phyloP scores from a whole-genome alignment of 805 yeast genomes.

The Sungouiozyma ichnusensis region DNA sequence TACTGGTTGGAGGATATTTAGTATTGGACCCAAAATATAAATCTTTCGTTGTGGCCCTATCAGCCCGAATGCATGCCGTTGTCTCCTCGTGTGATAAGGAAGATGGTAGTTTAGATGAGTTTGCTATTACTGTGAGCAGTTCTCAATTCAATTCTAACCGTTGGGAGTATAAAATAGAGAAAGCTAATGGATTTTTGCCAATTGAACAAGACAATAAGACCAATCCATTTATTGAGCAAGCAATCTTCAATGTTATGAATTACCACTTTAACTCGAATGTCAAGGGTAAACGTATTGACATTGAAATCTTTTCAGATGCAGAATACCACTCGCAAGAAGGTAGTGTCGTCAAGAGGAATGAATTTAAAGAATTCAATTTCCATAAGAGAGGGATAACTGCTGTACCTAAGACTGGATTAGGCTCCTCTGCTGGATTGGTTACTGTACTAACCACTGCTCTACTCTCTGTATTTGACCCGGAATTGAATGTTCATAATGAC shows the following conservation, averaged over 20 bases:
- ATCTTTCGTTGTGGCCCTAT: conserved; percentile 77
- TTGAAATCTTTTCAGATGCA: conserved; percentile 72
- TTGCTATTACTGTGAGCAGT: conserved; percentile 42
- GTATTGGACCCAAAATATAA: conserved; percentile 70
- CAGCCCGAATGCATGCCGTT: conserved; percentile 81
- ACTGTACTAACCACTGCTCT: conserved; percentile 69
- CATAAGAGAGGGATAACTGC: conserved; percentile 52
- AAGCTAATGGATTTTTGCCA: conserved; percentile 11
- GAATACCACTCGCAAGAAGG: conserved; percentile 76
- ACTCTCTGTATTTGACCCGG: conserved; percentile 35
- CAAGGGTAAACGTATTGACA: conserved; percentile 27
- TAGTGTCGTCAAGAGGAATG: conserved; percentile 30
- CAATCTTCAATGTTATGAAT: conserved; percentile 43
- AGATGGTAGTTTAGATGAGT: conserved; percentile 4
- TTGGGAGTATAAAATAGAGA: conserved; percentile 46
- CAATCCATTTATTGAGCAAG: conserved; percentile 71
- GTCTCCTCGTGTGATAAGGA: conserved; percentile 17
- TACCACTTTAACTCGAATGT: conserved; percentile 34
- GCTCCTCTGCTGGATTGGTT: conserved; percentile 91
- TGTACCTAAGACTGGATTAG: conserved; percentile 90
- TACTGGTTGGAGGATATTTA: conserved; percentile 88
- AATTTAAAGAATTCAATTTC: conserved; percentile 39
- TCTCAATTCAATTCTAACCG: conserved; percentile 66
- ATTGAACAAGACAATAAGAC: conserved; percentile 26
- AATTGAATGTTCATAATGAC: conserved; percentile 24